These are phyloP conservation scores for Penicillium verhagenii DNA, from an alignment of 495 filamentous ascomycete species.

Conservation along the genomic window DNA sequence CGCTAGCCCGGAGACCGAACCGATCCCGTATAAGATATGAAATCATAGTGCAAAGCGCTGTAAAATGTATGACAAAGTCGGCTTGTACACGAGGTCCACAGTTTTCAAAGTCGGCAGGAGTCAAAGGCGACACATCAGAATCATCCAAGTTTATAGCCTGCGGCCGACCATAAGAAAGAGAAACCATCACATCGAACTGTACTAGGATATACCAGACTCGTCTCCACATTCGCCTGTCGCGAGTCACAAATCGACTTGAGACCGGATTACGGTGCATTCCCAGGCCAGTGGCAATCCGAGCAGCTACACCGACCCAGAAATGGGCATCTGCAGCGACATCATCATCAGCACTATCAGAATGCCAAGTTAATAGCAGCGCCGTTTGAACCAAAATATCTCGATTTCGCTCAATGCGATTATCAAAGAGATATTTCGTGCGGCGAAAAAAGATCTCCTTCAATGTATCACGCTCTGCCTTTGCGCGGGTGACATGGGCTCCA, in stretches of 20 bases:
- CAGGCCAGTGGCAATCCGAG: slow-evolving; percentile 47
- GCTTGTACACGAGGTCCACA: slow-evolving; percentile 42
- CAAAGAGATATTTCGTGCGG: slow-evolving; percentile 48
- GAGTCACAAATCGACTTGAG: slow-evolving; percentile 41
- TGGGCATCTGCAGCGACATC: slow-evolving; percentile 50
- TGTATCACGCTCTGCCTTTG: slow-evolving; percentile 40
- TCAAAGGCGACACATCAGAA: slow-evolving; percentile 46
- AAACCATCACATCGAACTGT: slow-evolving; percentile 49
- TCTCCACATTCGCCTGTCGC: slow-evolving; percentile 47
- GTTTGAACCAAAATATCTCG: slow-evolving; percentile 50
- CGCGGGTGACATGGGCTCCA: slow-evolving; percentile 44
- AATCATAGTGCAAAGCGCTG: slow-evolving; percentile 47
- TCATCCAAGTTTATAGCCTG: slow-evolving; percentile 51
- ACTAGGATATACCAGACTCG: slow-evolving; percentile 49
- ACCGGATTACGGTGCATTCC: slow-evolving; percentile 52
- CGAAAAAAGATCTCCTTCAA: slow-evolving; percentile 50
- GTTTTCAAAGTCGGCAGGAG: slow-evolving; percentile 46
- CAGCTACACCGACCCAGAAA: slow-evolving; percentile 50
- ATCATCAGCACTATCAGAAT: slow-evolving; percentile 47
- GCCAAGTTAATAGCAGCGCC: slow-evolving; percentile 48
- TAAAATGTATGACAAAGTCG: slow-evolving; percentile 47
- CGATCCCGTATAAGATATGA: slow-evolving; percentile 45
- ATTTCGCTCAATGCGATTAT: slow-evolving; percentile 49
- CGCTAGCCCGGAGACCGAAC: slow-evolving; percentile 38
- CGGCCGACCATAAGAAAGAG: slow-evolving; percentile 50